A percentile compares a stretch with the other conserved stretches of the same genome.
Evolutionary conservation across 2,329 filamentous ascomycete genomes (phyloP).

Genomic region (Ophiostoma pallidulum): DNA sequence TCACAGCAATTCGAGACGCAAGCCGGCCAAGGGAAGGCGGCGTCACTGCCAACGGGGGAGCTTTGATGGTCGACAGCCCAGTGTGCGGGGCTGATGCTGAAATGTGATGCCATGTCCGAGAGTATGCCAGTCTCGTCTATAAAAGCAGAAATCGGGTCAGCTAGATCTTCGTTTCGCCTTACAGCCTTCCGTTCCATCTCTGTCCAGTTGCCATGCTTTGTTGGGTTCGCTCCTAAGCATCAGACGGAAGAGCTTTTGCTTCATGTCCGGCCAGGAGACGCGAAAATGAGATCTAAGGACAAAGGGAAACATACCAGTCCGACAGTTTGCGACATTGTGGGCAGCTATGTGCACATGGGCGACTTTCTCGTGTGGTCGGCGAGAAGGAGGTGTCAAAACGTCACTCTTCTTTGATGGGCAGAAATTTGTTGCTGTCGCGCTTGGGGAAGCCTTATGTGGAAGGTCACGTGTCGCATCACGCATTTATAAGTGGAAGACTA

Average conservation of each 20-base stretch:
- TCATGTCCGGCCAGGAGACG: no score
- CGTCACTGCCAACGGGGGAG: conserved; percentile 42
- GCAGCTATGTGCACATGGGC: background rate
- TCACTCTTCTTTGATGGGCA: no score
- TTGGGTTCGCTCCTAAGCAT: no score
- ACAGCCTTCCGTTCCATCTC: background rate
- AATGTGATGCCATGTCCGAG: conserved; percentile 83
- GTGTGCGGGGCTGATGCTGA: conserved; percentile 60
- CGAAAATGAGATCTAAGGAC: no score
- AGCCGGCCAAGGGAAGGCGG: conserved; percentile 81
- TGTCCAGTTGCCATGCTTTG: background rate
- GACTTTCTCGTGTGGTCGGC: background rate
- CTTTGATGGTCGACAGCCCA: conserved; percentile 45
- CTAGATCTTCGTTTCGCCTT: background rate
- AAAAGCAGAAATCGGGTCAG: background rate
- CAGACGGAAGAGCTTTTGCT: no score
- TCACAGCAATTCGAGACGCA: conserved; percentile 74
- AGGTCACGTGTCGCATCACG: no score
- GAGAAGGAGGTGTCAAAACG: background rate
- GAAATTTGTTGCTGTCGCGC: no score
- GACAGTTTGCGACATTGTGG: conserved; percentile 65
- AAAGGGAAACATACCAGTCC: conserved; percentile 53
- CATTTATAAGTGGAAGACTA: no score
- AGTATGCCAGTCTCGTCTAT: conserved; percentile 93
- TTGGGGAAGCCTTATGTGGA: no score